Conservation (phyloP, 2,329 filamentous ascomycete genomes). For the Neofusicoccum laricinum region DNA sequence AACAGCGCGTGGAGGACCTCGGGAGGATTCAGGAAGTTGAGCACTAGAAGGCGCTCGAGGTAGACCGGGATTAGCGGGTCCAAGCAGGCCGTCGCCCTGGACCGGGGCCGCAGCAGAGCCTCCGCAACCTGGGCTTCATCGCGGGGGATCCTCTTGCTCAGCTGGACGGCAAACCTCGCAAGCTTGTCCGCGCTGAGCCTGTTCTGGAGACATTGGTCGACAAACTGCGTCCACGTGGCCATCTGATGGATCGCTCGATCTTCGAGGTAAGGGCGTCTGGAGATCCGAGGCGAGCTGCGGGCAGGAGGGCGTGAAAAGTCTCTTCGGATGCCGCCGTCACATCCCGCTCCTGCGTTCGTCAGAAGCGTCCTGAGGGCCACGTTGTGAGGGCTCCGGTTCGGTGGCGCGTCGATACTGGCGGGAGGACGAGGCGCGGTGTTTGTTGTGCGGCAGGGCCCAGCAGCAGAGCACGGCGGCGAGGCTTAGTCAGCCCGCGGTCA, state of each 20-base stretch:
- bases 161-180: constrained; percentile 29
- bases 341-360: not conserved
- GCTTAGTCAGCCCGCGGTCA: constrained; percentile 10
- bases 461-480: not conserved
- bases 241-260: constrained; percentile 8
- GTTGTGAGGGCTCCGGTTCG: not conserved
- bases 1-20: constrained; percentile 33
- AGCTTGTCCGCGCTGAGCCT: constrained; percentile 33
- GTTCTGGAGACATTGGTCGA: constrained; percentile 33
- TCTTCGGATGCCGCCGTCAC: constrained; percentile 3
- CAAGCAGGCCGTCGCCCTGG: constrained; percentile 25
- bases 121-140: constrained; percentile 35
- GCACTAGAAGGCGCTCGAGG: constrained; percentile 31
- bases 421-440: not conserved
- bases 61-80: constrained; percentile 36
- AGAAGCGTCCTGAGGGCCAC: not conserved
- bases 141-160: constrained; percentile 33
- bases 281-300: not conserved
- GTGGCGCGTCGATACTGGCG: not conserved
- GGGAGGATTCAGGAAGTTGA: constrained; percentile 33
- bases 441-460: not conserved
- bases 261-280: constrained; percentile 10
- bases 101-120: constrained; percentile 32
- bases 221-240: constrained; percentile 22
- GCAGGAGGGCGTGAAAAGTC: constrained; percentile 1